phyloP scores from a whole-genome alignment of 768 basidiomycete species.

The Mycena polygramma region DNA sequence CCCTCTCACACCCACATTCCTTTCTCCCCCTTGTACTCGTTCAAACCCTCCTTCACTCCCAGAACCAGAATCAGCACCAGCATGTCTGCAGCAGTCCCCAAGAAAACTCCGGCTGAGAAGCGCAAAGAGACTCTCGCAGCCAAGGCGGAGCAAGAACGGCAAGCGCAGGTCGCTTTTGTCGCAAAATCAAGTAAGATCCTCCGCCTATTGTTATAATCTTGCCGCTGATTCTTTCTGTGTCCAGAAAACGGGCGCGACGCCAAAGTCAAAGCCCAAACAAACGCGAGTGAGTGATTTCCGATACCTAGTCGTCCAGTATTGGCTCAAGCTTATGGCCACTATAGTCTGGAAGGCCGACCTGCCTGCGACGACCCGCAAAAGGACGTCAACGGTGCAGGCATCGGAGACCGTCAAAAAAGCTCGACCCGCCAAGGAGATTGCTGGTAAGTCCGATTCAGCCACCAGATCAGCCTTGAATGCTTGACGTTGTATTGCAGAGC shows the following conservation, averaged over 20 bases:
- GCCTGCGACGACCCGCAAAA: slow-evolving; percentile 4
- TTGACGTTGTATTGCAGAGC: too few relatives aligned
- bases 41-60: background rate
- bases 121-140: slow-evolving; percentile 11
- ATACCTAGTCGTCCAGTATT: background rate
- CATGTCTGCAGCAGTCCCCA: background rate
- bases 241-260: slow-evolving; percentile 3
- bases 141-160: background rate
- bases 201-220: background rate
- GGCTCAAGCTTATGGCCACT: background rate
- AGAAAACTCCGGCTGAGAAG: slow-evolving; percentile 2
- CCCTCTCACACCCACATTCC: background rate
- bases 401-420: background rate
- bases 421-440: background rate
- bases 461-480: too few relatives aligned
- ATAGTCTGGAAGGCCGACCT: slow-evolving; percentile 1
- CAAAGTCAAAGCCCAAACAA: background rate
- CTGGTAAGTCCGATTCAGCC: too few relatives aligned
- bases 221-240: background rate
- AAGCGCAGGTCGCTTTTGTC: slow-evolving; percentile 1
- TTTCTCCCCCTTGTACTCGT: background rate
- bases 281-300: slow-evolving; percentile 5
- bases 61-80: background rate
- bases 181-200: background rate
- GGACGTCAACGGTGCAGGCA: slow-evolving; percentile 5